Conservation (phyloP, 2,329 filamentous ascomycete species). For the Penicillium fuscoglaucum region DNA sequence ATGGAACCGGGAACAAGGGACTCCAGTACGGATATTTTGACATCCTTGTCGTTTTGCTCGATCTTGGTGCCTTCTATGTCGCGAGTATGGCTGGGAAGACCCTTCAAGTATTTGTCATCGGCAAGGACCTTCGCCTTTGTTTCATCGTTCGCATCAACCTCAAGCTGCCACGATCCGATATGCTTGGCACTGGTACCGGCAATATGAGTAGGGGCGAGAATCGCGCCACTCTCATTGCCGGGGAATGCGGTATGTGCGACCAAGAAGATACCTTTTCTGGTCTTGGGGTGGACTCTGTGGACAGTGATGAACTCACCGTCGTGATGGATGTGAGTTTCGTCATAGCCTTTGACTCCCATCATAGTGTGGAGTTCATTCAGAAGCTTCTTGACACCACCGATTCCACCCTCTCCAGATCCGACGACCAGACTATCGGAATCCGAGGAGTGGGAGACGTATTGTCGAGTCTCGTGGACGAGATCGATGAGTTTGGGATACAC, state of each 20-base stretch:
- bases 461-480: slow-evolving; percentile 81
- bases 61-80: slow-evolving; percentile 73
- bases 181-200: slow-evolving; percentile 81
- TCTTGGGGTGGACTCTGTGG: slow-evolving; percentile 88
- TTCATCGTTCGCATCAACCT: slow-evolving; percentile 76
- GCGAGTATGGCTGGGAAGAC: slow-evolving; percentile 79
- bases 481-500: slow-evolving; percentile 93
- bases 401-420: slow-evolving; percentile 73
- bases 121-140: slow-evolving; percentile 63
- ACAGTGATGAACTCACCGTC: slow-evolving; percentile 96
- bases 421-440: slow-evolving; percentile 53
- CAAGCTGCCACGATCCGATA: slow-evolving; percentile 87
- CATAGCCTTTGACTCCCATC: slow-evolving; percentile 93
- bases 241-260: slow-evolving; percentile 96
- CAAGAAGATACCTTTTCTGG: slow-evolving; percentile 89
- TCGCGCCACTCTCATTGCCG: slow-evolving; percentile 80
- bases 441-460: slow-evolving; percentile 78
- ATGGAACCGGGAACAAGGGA: slow-evolving; percentile 92
- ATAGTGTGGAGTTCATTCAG: slow-evolving; percentile 91
- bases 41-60: slow-evolving; percentile 70
- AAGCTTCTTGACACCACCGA: slow-evolving; percentile 86
- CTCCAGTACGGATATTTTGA: slow-evolving; percentile 75
- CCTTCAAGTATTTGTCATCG: slow-evolving; percentile 72
- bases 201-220: slow-evolving; percentile 75
- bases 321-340: slow-evolving; percentile 95